These are phyloP conservation scores for Nepenthes mirabilis DNA, from an alignment of 148 eudicot species.

Conservation along the genomic window DNA sequence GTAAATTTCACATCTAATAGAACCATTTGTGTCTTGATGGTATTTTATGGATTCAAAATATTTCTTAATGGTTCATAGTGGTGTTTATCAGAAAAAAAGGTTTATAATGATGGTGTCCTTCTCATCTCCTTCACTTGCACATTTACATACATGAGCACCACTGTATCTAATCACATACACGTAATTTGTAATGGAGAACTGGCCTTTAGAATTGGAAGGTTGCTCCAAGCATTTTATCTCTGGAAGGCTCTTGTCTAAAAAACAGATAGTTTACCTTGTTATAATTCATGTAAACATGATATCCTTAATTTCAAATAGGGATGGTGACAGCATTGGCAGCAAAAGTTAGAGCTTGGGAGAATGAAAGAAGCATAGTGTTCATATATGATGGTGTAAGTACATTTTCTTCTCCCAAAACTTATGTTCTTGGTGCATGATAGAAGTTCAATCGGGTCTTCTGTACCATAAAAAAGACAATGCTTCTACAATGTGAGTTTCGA, in stretches of 20 bases:
- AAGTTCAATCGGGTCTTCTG: neutral
- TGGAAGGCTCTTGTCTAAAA: neutral
- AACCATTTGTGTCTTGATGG: neutral
- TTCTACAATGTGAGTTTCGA: neutral
- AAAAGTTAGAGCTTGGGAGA: slow-evolving; percentile 67
- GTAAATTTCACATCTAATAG: neutral
- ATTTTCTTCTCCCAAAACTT: neutral
- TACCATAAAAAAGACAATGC: neutral
- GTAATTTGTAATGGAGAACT: neutral
- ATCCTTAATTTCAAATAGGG: slow-evolving; percentile 26
- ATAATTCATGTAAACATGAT: neutral
- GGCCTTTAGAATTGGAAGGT: too few relatives aligned
- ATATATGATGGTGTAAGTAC: slow-evolving; percentile 82
- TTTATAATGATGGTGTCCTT: neutral
- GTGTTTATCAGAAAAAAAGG: too few relatives aligned
- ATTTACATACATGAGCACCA: neutral
- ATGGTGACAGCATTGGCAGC: slow-evolving; percentile 71
- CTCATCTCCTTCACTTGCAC: neutral
- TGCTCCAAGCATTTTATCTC: too few relatives aligned
- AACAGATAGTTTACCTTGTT: neutral
- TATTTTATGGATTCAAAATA: neutral
- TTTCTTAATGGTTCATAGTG: neutral
- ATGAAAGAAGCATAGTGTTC: slow-evolving; percentile 62
- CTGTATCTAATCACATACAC: neutral
- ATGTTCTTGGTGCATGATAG: neutral